phyloP scores from a whole-genome alignment of 2,329 filamentous ascomycete genomes.

The Nemania sp. region DNA sequence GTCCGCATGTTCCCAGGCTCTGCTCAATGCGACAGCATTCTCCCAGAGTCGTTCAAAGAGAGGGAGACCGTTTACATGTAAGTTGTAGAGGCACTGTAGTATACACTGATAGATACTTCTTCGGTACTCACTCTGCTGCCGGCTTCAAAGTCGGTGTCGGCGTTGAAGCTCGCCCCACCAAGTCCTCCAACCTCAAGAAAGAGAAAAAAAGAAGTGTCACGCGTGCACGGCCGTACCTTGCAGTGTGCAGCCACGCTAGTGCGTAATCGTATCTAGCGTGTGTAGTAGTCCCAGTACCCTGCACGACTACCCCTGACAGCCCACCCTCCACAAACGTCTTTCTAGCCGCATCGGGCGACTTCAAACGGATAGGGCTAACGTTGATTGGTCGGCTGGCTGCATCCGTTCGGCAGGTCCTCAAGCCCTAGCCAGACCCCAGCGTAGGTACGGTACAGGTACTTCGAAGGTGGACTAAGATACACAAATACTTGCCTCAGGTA shows the following conservation, averaged over 20 bases:
- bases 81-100: constrained; percentile 10
- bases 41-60: not conserved
- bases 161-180: not conserved
- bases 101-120: not conserved
- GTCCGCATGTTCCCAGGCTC: constrained; percentile 3
- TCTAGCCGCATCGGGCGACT: constrained; percentile 31
- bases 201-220: constrained; percentile 25
- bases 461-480: no score
- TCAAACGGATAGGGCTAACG: constrained; percentile 17
- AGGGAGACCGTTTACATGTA: not conserved
- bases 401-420: constrained; percentile 11
- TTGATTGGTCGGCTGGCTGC: constrained; percentile 13
- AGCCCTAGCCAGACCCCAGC: not conserved
- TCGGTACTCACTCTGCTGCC: not conserved
- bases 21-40: constrained; percentile 3
- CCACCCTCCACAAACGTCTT: constrained; percentile 33
- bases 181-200: not conserved
- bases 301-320: constrained; percentile 23
- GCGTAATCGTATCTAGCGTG: no score
- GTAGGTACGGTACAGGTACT: no score
- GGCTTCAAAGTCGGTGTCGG: constrained; percentile 11
- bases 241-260: constrained; percentile 25
- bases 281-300: constrained; percentile 10
- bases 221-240: constrained; percentile 35
- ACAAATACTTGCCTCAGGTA: no score